Evolutionary conservation across 768 basidiomycete species (phyloP).

Genomic region (Phaffia tasmanica): DNA sequence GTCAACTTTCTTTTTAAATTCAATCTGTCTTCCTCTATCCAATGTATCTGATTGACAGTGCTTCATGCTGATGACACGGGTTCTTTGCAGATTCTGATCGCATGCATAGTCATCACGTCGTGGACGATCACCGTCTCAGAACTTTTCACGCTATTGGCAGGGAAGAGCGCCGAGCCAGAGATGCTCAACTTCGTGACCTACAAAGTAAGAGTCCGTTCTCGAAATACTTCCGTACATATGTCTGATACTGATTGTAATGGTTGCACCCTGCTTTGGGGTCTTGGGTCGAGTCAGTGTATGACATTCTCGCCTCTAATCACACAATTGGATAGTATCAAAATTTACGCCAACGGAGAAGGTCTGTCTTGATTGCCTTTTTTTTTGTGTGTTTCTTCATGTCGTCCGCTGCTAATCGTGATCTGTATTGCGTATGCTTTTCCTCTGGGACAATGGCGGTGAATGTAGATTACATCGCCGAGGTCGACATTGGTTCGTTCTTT

Average conservation of each 20-base stretch:
- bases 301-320: slow-evolving; percentile 80
- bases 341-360: slow-evolving; percentile 46
- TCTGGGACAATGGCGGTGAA: slow-evolving; percentile 31
- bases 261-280: too few species aligned
- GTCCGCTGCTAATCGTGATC: slow-evolving; percentile 17
- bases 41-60: background rate
- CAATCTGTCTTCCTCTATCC: background rate
- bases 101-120: slow-evolving; percentile 51
- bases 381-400: slow-evolving; percentile 9
- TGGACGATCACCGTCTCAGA: slow-evolving; percentile 66
- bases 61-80: too few species aligned
- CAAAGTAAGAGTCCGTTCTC: slow-evolving; percentile 43
- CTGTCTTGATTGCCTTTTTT: slow-evolving; percentile 26
- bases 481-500: slow-evolving; percentile 86
- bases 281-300: slow-evolving; percentile 42
- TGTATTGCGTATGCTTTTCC: slow-evolving; percentile 17
- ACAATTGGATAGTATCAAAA: slow-evolving; percentile 67
- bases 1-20: background rate
- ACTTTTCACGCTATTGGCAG: slow-evolving; percentile 78
- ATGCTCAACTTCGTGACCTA: slow-evolving; percentile 81
- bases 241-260: too few species aligned
- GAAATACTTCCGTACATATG: too few species aligned
- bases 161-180: slow-evolving; percentile 81
- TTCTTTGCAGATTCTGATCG: slow-evolving; percentile 8
- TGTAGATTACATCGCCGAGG: slow-evolving; percentile 71